Conservation (phyloP, 1,284 basidiomycete species). For the Marasmius sp. region DNA sequence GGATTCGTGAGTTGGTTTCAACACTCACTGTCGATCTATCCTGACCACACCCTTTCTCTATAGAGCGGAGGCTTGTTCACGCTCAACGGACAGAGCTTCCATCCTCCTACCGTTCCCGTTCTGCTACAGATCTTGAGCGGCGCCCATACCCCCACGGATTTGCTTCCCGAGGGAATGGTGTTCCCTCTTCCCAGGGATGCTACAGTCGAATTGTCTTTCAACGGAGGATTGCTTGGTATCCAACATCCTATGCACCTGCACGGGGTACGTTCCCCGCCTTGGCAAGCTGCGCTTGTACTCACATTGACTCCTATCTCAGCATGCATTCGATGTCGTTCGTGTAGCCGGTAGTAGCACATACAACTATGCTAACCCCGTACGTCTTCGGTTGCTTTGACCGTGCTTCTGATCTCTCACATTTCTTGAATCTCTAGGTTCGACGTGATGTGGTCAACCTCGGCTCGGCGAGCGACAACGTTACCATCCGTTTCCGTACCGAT, state of each 20-base stretch:
- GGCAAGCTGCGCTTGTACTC: neutral
- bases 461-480: constrained; percentile 23
- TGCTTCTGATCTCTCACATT: neutral
- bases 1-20: neutral
- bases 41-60: constrained; percentile 16
- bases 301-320: constrained; percentile 17
- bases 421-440: constrained; percentile 9
- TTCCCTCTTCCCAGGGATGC: constrained; percentile 28
- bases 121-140: constrained; percentile 33
- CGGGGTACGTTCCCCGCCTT: constrained; percentile 17
- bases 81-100: constrained; percentile 7
- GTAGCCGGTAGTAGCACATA: constrained; percentile 24
- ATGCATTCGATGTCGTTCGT: constrained; percentile 34
- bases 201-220: constrained; percentile 26
- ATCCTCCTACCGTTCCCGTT: constrained; percentile 14
- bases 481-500: constrained; percentile 35
- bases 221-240: constrained; percentile 4
- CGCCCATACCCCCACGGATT: constrained; percentile 20
- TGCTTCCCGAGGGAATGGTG: constrained; percentile 25
- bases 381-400: constrained; percentile 27
- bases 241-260: constrained; percentile 32
- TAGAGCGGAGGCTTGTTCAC: constrained; percentile 6
- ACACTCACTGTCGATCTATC: constrained; percentile 26
- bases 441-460: constrained; percentile 32
- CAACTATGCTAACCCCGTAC: constrained; percentile 41